Evolutionary conservation across 2,329 filamentous ascomycete genomes (phyloP), one percentile per base, ranked within the genome.

Genomic region (Emericellopsis atlantica): DNA sequence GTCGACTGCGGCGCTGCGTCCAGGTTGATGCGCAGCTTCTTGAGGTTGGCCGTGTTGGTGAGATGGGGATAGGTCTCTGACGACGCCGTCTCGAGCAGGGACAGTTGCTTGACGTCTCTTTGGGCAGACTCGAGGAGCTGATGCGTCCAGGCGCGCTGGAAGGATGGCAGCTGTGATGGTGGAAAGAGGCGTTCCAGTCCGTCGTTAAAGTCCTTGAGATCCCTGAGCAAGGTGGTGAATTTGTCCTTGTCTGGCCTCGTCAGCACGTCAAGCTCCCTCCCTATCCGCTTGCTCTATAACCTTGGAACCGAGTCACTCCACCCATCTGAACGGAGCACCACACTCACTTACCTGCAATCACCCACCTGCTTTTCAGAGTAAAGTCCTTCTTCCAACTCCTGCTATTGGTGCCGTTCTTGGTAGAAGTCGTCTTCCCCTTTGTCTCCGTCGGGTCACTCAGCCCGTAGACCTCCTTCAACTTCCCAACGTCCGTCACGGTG

Each of bases 141-240:
- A 46, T 66, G 61, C 11, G 60, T 64, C 65, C 65, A 69, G n/a
- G 62, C 58, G 12, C 65, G 59, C 43, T 66, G 62, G 18, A 67
- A 55, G 8, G 60, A 66, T 14, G 57, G 56, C 6, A 68, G 50
- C 43, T 64, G 56, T 2, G 58, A 56, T 6, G 58, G 54, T 12
- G 65, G 66, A 51, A 69, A 69, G 37, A 69, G 56, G 37, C 64
- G 61, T 44, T 69, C 65, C 11, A 69, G 54, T 33, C 66, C 64
- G 50, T 69, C 62, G 49, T 69, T 69, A 51, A 63, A 67, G 50
- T 67, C 65, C 58, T 64, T 61, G 36, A 67, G 48, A 45, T 69
- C 62, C 21, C 47, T 51, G 4, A 69, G 48, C 3, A 68, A 49
- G 10, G 50, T 53, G 21, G 50, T 56, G 36, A 68, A 68, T 47